Percentiles rank a stretch among this genome's conserved stretches.
phyloP scores from a whole-genome alignment of 345 rosid genomes.

The Tarenaya hassleriana region DNA sequence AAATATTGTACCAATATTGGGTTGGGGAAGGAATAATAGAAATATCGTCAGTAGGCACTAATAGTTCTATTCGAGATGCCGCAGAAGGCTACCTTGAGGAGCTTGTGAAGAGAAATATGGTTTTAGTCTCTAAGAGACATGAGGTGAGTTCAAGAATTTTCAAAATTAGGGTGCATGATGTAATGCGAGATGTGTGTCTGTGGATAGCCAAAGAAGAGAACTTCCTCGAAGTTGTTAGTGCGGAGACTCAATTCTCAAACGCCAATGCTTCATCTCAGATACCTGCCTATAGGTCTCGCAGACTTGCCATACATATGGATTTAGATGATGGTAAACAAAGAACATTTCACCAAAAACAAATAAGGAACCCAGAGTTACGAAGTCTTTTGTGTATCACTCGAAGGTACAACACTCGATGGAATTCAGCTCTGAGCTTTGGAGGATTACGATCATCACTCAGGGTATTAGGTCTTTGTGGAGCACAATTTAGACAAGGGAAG shows the following conservation, averaged over 20 bases:
- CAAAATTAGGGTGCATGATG: conserved; percentile 20
- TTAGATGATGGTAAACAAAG: not conserved
- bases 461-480: conserved; percentile 27
- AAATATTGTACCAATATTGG: conserved; percentile 28
- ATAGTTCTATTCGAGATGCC: conserved; percentile 16
- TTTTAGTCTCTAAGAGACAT: conserved; percentile 20
- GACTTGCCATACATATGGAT: conserved; percentile 11
- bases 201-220: conserved; percentile 25
- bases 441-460: conserved; percentile 22
- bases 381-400: not conserved
- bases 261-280: not conserved
- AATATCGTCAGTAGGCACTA: conserved; percentile 1
- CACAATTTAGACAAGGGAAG: not conserved
- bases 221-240: conserved; percentile 4
- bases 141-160: not conserved
- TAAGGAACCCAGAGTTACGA: not conserved
- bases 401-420: not conserved
- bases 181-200: conserved; percentile 26
- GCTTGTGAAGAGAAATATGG: conserved; percentile 29
- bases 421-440: not conserved
- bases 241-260: not conserved
- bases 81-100: conserved; percentile 26
- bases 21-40: conserved; percentile 34
- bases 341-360: not conserved
- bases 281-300: too few species aligned